Evolutionary conservation across 495 filamentous ascomycete genomes (phyloP), one percentile per base, ranked within the genome.

Genomic region (Aspergillus mulundensis): DNA sequence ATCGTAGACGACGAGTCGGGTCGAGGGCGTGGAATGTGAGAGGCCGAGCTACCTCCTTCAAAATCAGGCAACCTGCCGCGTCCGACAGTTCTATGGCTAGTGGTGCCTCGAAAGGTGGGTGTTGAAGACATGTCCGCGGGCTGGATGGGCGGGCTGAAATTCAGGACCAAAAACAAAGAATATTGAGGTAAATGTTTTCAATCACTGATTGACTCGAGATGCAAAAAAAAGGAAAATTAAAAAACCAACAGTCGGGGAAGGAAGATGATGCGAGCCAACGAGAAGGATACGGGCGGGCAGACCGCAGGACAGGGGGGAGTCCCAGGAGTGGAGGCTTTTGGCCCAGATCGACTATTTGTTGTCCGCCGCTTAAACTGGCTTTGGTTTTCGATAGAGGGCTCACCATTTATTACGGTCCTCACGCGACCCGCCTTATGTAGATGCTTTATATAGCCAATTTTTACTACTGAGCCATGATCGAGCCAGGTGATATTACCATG

Each of bases 1-100:
- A 76, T 65, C 24, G 74, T 69, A 40, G 78, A 71, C 56, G 80
- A 73, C 34, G 71, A 68, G 34, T 96, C 91, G 32, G 87, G 80
- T 41, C 90, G 86, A 44, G 91, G 91, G 60, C 92, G 83, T 53
- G 91, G 91, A 63, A 96, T 96, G 67, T 79, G 84, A 28, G 89
- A 94, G 49, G 76, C 68, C 32, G 89, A 82, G 71, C 81, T 88
- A 12, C 81, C 83, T 59, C 81, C 83, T 59, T 77, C 76, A 66
- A 90, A 91, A 53, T 80, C 72, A 58, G 87, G 87, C 57, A 85
- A 75, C 61, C 81, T 81, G 54, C 83, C 84, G 71, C 90, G 81
- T 53, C 81, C 75, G 61, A 75, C 73, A n/a, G 73, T 75, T 62
- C 71, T 75, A 62, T 77, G 64, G 55, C 55, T 76, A 64, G 65